phyloP scores from a whole-genome alignment of 805 yeast genomes.

The Saturnispora halmiae region DNA sequence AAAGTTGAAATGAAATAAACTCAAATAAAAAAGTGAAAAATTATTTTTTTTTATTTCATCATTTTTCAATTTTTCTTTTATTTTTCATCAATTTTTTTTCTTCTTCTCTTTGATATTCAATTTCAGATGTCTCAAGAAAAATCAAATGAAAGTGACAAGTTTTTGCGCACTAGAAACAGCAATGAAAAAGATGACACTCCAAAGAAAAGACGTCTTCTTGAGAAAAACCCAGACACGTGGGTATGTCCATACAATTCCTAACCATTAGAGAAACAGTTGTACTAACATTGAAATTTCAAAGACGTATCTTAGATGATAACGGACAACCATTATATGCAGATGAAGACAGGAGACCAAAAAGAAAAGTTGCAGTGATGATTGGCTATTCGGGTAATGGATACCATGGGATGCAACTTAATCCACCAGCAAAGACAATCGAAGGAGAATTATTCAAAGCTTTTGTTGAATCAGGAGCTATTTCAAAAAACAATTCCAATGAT shows the following conservation, averaged over 20 bases:
- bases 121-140: background rate
- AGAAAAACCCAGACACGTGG: slow-evolving; percentile 40
- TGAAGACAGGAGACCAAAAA: slow-evolving; percentile 67
- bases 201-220: slow-evolving; percentile 25
- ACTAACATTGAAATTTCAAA: too few relatives aligned
- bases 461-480: slow-evolving; percentile 78
- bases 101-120: too few relatives aligned
- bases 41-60: slow-evolving; percentile 10
- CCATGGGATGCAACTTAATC: slow-evolving; percentile 92
- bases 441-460: slow-evolving; percentile 81
- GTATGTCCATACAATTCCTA: slow-evolving; percentile 34
- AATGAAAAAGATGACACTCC: slow-evolving; percentile 22
- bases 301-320: slow-evolving; percentile 46
- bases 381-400: slow-evolving; percentile 97
- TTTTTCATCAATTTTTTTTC: too few relatives aligned
- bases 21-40: background rate
- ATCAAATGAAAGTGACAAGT: slow-evolving; percentile 6
- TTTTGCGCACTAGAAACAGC: slow-evolving; percentile 18
- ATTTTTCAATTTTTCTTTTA: too few relatives aligned
- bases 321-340: slow-evolving; percentile 49
- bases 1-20: background rate
- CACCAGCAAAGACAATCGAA: slow-evolving; percentile 83
- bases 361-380: slow-evolving; percentile 80
- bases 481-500: slow-evolving; percentile 79
- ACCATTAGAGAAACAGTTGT: too few relatives aligned